Percentiles rank a stretch among this genome's conserved stretches.
Evolutionary conservation across 306 rosid species (phyloP).

Genomic region (Myrica gale): DNA sequence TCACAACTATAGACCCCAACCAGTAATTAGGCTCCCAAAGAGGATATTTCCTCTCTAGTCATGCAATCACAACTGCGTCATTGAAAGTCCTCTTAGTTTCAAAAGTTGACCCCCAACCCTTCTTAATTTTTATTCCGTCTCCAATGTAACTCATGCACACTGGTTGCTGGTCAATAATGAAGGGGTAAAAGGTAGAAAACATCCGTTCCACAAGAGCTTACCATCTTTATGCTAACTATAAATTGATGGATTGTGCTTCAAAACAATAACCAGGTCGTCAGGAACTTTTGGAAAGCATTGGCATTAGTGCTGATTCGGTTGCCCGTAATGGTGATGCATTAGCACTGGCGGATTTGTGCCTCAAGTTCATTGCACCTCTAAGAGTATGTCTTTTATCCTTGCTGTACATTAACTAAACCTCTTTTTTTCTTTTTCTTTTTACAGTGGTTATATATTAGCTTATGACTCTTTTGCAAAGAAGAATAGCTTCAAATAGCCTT

Average conservation of each 20-base stretch:
- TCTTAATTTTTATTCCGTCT: no score
- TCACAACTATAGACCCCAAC: no score
- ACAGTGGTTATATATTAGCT: neutral
- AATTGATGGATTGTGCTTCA: slow-evolving; percentile 24
- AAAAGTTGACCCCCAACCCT: no score
- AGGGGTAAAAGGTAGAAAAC: no score
- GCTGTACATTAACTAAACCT: neutral
- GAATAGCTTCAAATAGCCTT: slow-evolving; percentile 8
- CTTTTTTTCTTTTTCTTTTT: no score
- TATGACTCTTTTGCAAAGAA: slow-evolving; percentile 12
- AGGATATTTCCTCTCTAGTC: no score
- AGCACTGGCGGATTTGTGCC: slow-evolving; percentile 67
- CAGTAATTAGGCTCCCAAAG: no score
- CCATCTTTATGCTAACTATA: neutral
- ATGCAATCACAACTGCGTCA: neutral
- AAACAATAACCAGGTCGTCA: slow-evolving; percentile 63
- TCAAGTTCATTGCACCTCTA: slow-evolving; percentile 82
- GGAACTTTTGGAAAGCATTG: slow-evolving; percentile 61
- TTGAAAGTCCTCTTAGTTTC: no score
- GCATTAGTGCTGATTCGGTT: slow-evolving; percentile 59
- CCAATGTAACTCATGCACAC: no score
- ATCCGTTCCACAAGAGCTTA: no score
- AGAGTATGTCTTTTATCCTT: slow-evolving; percentile 53
- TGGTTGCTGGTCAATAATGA: no score
- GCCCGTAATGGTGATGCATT: slow-evolving; percentile 69